Evolutionary conservation across 148 eudicot genomes (phyloP), one percentile per base, ranked within the genome.

Genomic region (Drosera capensis): DNA sequence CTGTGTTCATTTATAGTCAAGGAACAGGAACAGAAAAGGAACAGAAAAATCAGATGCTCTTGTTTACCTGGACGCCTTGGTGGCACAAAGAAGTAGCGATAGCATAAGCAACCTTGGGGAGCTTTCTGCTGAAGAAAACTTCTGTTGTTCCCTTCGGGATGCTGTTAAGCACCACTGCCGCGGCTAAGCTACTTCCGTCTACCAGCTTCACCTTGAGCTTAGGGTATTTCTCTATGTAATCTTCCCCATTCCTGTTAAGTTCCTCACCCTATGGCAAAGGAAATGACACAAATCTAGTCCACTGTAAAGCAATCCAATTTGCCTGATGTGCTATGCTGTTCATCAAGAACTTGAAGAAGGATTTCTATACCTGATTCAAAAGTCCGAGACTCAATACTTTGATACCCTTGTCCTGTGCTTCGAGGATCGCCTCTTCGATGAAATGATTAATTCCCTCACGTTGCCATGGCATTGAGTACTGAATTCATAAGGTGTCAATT

Each of bases 351-450:
- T n/a, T n/a, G n/a, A n/a, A n/a, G n/a, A n/a, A n/a, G n/a, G n/a
- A n/a, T n/a, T n/a, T n/a, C n/a, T n/a, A 41, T 70, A 49, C 88
- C 75, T 80, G 82, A 55, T 76, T 80, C 36, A 64, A 39, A 21
- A 80, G 60, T 13, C 88, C 82, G 14, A 80, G 71, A 63, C 73
- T 76, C 41, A 80, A 54, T 29, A 70, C 82, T 48, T 59, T 67
- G 25, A 55, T 52, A 45, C 74, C 71, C 42, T 51, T 72, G 7
- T 46, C 57, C n/a, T 80, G 72, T 2, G 88, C 79, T 25, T 75
- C 79, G 5, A 76, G 40, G 47, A 76, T 62, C 21, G 74, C 73
- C 26, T 75, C 72, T 64, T 70, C 77, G 43, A 80, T 65, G 56
- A 72, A 57, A 21, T 44, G 34, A 49, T 60, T 70, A 21, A 76